Evolutionary conservation across 2,329 filamentous ascomycete genomes (phyloP).

Genomic region (Pseudocercospora fuligena): DNA sequence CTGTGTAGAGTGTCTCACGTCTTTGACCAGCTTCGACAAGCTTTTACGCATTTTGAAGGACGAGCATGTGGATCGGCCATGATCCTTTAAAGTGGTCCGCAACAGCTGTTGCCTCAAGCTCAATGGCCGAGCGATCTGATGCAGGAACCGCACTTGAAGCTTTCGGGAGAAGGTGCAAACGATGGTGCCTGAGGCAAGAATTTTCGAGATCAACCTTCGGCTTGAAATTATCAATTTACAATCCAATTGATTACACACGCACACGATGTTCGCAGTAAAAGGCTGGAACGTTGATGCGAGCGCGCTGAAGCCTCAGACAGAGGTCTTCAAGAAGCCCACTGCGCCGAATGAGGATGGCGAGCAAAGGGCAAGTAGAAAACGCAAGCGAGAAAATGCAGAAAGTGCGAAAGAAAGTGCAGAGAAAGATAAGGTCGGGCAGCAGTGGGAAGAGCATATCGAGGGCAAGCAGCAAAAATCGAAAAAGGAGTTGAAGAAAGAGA

Average conservation of each 20-base stretch:
- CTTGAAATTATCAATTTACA: constrained; percentile 10
- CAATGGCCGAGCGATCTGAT: background rate
- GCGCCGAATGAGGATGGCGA: constrained; percentile 53
- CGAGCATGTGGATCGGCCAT: background rate
- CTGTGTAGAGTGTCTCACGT: constrained; percentile 17
- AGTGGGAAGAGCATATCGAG: constrained; percentile 82
- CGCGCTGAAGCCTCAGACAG: constrained; percentile 71
- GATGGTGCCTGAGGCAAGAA: background rate
- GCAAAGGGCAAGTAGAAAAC: constrained; percentile 54
- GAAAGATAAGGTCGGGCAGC: constrained; percentile 70
- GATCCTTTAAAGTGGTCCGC: no score
- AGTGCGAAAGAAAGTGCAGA: constrained; percentile 58
- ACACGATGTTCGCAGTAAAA: constrained; percentile 85
- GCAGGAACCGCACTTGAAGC: background rate
- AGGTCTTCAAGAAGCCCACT: constrained; percentile 42
- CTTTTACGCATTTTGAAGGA: constrained; percentile 22
- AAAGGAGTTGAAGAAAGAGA: constrained; percentile 33
- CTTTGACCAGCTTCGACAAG: constrained; percentile 26
- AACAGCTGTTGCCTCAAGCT: no score
- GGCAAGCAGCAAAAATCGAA: constrained; percentile 55
- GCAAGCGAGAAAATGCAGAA: constrained; percentile 39
- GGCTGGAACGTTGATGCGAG: constrained; percentile 85
- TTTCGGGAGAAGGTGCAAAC: background rate
- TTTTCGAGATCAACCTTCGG: background rate
- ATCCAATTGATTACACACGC: background rate